These are phyloP conservation scores for Fusarium sp. DNA, from an alignment of 2,329 filamentous ascomycete genomes.

Conservation along the genomic window DNA sequence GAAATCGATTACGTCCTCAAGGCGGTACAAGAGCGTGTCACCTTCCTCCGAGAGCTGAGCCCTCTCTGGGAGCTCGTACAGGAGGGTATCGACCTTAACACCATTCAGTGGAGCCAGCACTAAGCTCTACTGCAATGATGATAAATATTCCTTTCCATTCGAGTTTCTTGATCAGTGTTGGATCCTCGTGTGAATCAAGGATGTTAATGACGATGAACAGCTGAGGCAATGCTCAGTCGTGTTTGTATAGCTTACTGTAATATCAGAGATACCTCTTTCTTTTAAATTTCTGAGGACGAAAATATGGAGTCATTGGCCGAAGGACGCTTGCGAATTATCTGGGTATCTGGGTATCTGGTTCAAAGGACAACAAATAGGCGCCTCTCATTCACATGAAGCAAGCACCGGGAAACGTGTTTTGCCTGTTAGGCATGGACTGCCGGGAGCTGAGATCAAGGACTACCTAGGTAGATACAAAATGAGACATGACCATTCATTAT, in stretches of 20 bases:
- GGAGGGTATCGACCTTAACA: slow-evolving; percentile 94
- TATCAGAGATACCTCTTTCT: slow-evolving; percentile 53
- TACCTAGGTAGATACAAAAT: slow-evolving; percentile 36
- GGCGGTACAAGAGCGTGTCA: slow-evolving; percentile 90
- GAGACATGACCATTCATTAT: slow-evolving; percentile 42
- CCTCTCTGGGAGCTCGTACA: slow-evolving; percentile 98
- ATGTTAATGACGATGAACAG: slow-evolving; percentile 32
- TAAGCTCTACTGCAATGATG: slow-evolving; percentile 58
- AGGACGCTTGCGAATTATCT: slow-evolving; percentile 31
- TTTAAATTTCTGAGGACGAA: slow-evolving; percentile 44
- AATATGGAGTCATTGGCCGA: slow-evolving; percentile 44
- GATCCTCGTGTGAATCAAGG: slow-evolving; percentile 13
- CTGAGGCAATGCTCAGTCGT: slow-evolving; percentile 42
- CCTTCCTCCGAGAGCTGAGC: slow-evolving; percentile 93
- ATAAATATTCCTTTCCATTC: slow-evolving; percentile 5
- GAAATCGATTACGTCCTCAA: slow-evolving; percentile 99
- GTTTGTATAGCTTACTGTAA: slow-evolving; percentile 54
- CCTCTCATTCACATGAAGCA: slow-evolving; percentile 20
- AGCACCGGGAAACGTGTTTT: slow-evolving; percentile 24
- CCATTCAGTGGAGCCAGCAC: slow-evolving; percentile 98
- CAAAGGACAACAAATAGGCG: slow-evolving; percentile 27
- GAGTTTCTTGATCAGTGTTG: slow-evolving; percentile 7
- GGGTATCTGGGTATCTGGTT: slow-evolving; percentile 34
- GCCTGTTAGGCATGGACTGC: slow-evolving; percentile 21
- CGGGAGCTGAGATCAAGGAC: slow-evolving; percentile 24